phyloP scores from a whole-genome alignment of 2,329 filamentous ascomycete species.

The Colletotrichum simmondsii region DNA sequence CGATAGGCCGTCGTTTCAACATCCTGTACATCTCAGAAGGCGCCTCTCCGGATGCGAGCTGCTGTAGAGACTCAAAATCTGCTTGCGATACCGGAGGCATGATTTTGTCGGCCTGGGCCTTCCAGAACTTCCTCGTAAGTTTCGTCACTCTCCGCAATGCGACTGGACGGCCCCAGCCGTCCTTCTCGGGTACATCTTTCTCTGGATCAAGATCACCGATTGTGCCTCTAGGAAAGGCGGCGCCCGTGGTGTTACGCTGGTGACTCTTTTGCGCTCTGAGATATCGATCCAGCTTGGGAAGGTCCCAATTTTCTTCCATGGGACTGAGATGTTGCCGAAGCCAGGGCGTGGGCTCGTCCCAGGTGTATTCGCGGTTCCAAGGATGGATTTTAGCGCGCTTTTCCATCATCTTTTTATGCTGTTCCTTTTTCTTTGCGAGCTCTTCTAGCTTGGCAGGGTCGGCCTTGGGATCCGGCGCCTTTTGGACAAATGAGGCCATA shows the following conservation, averaged over 20 bases:
- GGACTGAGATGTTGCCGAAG: conserved; percentile 36
- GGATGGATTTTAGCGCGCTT: conserved; percentile 3
- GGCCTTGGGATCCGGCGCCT: conserved; percentile 45
- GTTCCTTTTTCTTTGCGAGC: neutral
- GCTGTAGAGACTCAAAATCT: conserved; percentile 67
- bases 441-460: conserved; percentile 54
- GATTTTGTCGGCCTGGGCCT: conserved; percentile 53
- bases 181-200: conserved; percentile 50
- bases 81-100: conserved; percentile 63
- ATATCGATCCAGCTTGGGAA: conserved; percentile 54
- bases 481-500: conserved; percentile 49
- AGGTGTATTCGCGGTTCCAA: neutral
- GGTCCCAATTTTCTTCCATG: conserved; percentile 62
- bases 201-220: conserved; percentile 47
- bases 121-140: conserved; percentile 62
- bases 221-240: conserved; percentile 38
- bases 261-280: conserved; percentile 53
- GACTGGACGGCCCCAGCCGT: conserved; percentile 61
- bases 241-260: conserved; percentile 39
- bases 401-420: conserved; percentile 19
- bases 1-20: conserved; percentile 49
- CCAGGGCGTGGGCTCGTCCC: conserved; percentile 39
- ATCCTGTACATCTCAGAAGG: conserved; percentile 48
- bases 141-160: conserved; percentile 50
- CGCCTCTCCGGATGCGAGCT: conserved; percentile 55